phyloP scores from a whole-genome alignment of 345 rosid species.

The Triadica sebifera region DNA sequence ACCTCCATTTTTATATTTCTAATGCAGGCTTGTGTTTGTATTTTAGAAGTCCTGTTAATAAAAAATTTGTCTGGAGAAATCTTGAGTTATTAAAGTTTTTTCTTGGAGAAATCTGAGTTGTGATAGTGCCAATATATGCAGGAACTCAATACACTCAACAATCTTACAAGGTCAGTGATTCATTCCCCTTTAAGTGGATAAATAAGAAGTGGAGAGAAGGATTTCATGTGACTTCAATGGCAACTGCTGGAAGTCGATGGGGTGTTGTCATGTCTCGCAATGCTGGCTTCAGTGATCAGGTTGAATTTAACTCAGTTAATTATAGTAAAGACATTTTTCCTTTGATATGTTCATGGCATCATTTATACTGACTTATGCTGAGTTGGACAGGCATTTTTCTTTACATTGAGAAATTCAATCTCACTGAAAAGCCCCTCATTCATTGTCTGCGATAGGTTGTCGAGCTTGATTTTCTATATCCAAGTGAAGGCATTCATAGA shows the following conservation, averaged over 20 bases:
- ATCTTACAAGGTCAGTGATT: constrained; percentile 37
- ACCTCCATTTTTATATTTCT: neutral
- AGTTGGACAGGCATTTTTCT: neutral
- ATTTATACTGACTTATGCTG: neutral
- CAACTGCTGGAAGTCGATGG: constrained; percentile 37
- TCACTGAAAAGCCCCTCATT: neutral
- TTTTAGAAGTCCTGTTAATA: neutral
- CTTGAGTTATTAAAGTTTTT: too few species aligned
- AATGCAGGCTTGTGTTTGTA: neutral
- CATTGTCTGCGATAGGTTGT: constrained; percentile 28
- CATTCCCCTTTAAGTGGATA: constrained; percentile 39
- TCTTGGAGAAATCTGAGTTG: neutral
- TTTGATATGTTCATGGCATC: neutral
- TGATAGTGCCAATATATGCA: constrained; percentile 8
- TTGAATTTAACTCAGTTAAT: neutral
- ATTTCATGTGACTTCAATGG: constrained; percentile 40
- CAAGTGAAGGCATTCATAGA: constrained; percentile 44
- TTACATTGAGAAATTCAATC: neutral
- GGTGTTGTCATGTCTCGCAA: constrained; percentile 40
- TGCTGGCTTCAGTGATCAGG: constrained; percentile 40
- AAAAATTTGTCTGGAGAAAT: neutral
- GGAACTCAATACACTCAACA: constrained; percentile 39
- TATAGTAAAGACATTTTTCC: neutral
- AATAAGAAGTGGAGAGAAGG: constrained; percentile 42
- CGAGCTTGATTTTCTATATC: constrained; percentile 44